These are phyloP conservation scores for Venustampulla echinocandica DNA, from an alignment of 495 filamentous ascomycete genomes.

Conservation along the genomic window DNA sequence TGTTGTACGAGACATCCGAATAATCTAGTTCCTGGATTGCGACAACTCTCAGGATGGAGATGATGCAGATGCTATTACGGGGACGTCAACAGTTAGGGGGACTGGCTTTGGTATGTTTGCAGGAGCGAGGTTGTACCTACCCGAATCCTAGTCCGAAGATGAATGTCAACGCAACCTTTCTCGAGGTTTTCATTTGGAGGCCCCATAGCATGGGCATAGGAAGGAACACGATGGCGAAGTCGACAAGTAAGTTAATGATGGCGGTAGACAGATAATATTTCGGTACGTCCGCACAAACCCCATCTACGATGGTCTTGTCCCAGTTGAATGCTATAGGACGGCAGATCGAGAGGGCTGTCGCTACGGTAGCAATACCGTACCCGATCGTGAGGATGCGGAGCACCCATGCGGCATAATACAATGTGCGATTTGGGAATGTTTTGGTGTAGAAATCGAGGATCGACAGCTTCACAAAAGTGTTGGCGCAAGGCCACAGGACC, in stretches of 20 bases:
- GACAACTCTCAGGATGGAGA: background rate
- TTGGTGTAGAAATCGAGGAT: background rate
- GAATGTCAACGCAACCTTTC: background rate
- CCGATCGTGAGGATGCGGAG: background rate
- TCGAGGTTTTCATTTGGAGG: background rate
- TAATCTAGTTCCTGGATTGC: background rate
- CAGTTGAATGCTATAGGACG: background rate
- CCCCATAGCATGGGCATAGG: background rate
- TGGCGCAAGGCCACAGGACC: background rate
- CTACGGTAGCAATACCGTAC: background rate
- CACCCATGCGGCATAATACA: background rate
- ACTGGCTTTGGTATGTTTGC: background rate
- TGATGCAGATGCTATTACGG: background rate
- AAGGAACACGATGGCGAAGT: background rate
- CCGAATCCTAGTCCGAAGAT: background rate
- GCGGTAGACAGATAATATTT: background rate
- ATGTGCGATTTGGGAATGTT: background rate
- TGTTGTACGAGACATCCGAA: background rate
- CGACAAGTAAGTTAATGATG: background rate
- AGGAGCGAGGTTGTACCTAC: background rate
- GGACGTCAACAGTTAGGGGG: background rate
- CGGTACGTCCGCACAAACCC: background rate
- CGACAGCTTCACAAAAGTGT: background rate
- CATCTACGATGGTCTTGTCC: background rate
- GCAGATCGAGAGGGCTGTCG: background rate